Evolutionary conservation across 768 basidiomycete genomes (phyloP), one percentile per base, ranked within the genome.

Genomic region (Leccinum broughii): DNA sequence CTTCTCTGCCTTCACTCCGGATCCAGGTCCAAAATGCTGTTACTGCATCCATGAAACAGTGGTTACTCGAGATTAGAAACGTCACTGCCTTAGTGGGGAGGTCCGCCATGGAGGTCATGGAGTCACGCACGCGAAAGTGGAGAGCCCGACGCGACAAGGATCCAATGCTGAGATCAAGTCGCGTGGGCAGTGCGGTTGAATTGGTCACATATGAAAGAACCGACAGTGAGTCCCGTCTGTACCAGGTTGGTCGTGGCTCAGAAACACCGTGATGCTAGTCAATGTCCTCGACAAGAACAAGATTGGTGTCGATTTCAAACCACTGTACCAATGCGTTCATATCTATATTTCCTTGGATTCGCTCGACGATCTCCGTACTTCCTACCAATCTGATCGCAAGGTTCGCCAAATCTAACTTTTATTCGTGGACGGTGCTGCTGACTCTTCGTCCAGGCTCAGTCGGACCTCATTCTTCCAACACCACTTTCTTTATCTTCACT

Each of bases 301-400:
- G 63, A 79, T 97, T 32, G 81, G 83, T 52, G 91, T 99, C 51
- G 93, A 98, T 74, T 98, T 99, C 79, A 90, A 89, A 66, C 95
- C 96, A 13, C 76, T 99, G 13, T 96, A 93, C 67, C 93, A 98
- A 75, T 96, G 94, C 72, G 95, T 99, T 55, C 97, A 97, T 68
- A 98, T 98, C 62, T 96, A 98, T 74, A 86, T 90, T 58, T 86
- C 94, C 6, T 80, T 99, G 22, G 93, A 95, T 70, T 88, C 89
- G n/a, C 81, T 95, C 39, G 89, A 91, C 46, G 95, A 96, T 64
- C 81, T 98, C 10, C 93, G 93, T 58, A 84, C 83, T 56, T 95
- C 89, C 34, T 99, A 98, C 68, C 96, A 98, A 76, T 93, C 92
- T n/a, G 97, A 99, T 74, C 85, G 97, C 69, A 94, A 96, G 81